Evolutionary conservation across 768 basidiomycete genomes (phyloP).

Genomic region (Kwoniella botswanensis): DNA sequence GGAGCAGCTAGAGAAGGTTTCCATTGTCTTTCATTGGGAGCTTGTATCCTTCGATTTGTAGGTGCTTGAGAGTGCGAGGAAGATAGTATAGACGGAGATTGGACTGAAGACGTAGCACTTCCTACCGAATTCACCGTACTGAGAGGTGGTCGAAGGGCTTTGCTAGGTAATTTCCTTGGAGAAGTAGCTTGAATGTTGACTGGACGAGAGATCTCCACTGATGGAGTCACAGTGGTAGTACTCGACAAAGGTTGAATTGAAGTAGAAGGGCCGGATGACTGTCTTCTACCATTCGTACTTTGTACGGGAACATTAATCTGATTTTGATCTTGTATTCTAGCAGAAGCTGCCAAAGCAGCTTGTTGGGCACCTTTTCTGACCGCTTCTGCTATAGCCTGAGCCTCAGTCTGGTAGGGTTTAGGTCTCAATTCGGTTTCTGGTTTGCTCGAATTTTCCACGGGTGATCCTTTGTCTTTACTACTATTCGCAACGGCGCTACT

Average conservation of each 20-base stretch:
- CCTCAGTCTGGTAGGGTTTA: slow-evolving; percentile 40
- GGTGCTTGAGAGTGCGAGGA: slow-evolving; percentile 22
- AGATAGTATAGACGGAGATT: slow-evolving; percentile 18
- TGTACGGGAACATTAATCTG: neutral
- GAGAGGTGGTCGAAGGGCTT: slow-evolving; percentile 30
- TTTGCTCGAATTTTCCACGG: neutral
- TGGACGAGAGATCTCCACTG: neutral
- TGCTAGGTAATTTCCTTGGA: slow-evolving; percentile 8
- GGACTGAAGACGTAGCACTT: slow-evolving; percentile 24
- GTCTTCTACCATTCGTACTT: slow-evolving; percentile 5
- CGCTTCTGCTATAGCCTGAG: slow-evolving; percentile 47
- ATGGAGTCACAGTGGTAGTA: neutral
- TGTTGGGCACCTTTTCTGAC: slow-evolving; percentile 25
- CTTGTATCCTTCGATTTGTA: slow-evolving; percentile 24
- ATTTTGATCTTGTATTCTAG: neutral
- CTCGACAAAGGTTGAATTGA: neutral
- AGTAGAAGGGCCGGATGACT: slow-evolving; percentile 8
- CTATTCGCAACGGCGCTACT: neutral
- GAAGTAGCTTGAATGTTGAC: slow-evolving; percentile 9
- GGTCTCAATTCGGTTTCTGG: slow-evolving; percentile 2
- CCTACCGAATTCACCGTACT: slow-evolving; percentile 23
- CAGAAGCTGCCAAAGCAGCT: slow-evolving; percentile 15
- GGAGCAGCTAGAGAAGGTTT: slow-evolving; percentile 44
- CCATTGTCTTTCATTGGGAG: slow-evolving; percentile 43
- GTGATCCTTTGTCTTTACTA: neutral